Evolutionary conservation across 2,329 filamentous ascomycete genomes (phyloP), one percentile per base, ranked within the genome.

Genomic region (Chaetomiaceae sp.): DNA sequence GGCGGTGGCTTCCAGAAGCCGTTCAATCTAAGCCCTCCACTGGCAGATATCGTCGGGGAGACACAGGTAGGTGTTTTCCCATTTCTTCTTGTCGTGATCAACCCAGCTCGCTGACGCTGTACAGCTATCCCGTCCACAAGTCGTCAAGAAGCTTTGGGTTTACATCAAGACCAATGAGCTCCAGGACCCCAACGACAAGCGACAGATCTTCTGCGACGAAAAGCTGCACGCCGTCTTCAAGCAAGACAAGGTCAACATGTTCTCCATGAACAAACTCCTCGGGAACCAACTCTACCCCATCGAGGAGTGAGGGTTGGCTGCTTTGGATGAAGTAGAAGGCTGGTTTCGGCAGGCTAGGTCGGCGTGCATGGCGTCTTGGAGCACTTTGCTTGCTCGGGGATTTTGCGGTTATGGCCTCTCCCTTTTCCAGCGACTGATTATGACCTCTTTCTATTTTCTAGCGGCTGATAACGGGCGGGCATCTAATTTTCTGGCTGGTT

Each of bases 251-350:
- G 87, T 99, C 45, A 90, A 97, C 71, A 99, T 99, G 94, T 99
- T 99, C 71, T 91, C 90, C 62, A 97, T 99, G 92, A 97, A 96
- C 76, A 96, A 96, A 76, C 82, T 96, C 14, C 82, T 97, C 10
- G 90, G 89, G 58, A 85, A 87, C 67, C 92, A 97, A 65, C 77
- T 97, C 34, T 96, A 95, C 66, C 88, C 87, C 2, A 79, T 89
- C 43, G 90, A 92, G 48, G 90, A 94, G 41, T 58, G 51, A 48
- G 37, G n/a, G 38, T 25, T 14, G 1, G 16, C n/a, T n/a, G n/a
- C n/a, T n/a, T n/a, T n/a, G n/a, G n/a, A n/a, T n/a, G n/a, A n/a
- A 23, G 4, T 18, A 18, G 29, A n/a, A 29, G n/a, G 42, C 36
- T 43, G 25, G 14, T 36, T 37, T 40, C 37, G 13, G 45, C 45